phyloP scores from a whole-genome alignment of 2,329 filamentous ascomycete species.

The Pseudogymnoascus sp. region DNA sequence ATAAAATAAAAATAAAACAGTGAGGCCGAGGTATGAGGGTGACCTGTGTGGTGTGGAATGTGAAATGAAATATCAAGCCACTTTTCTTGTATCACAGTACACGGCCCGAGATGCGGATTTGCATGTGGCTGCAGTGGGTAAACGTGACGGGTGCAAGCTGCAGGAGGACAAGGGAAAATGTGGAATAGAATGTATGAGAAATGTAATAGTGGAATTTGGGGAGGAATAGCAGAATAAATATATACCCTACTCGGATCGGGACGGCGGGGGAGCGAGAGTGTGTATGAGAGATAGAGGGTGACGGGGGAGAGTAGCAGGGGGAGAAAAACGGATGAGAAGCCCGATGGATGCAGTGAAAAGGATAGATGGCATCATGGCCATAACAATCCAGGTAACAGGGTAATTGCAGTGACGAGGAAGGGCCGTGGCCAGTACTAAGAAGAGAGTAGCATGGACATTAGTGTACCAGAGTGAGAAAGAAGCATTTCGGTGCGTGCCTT shows the following conservation, averaged over 20 bases:
- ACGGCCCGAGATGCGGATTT: conserved; percentile 3
- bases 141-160: background rate
- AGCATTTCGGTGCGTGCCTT: background rate
- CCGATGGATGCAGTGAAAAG: background rate
- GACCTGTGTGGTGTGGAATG: background rate
- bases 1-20: conserved; percentile 7
- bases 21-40: background rate
- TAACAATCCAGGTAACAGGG: background rate
- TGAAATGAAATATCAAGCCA: conserved; percentile 5
- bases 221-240: conserved; percentile 6
- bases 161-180: background rate
- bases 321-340: background rate
- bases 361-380: conserved; percentile 6
- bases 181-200: background rate
- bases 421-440: background rate
- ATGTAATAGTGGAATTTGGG: background rate
- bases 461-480: background rate
- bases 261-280: background rate
- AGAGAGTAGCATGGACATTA: background rate
- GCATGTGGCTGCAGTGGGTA: background rate
- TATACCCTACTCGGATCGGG: background rate
- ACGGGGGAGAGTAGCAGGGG: background rate
- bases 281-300: background rate
- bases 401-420: background rate
- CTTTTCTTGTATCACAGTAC: conserved; percentile 3